Conservation (phyloP, 176 grass and related monocot genomes). For the Oropetium thomaeum region DNA sequence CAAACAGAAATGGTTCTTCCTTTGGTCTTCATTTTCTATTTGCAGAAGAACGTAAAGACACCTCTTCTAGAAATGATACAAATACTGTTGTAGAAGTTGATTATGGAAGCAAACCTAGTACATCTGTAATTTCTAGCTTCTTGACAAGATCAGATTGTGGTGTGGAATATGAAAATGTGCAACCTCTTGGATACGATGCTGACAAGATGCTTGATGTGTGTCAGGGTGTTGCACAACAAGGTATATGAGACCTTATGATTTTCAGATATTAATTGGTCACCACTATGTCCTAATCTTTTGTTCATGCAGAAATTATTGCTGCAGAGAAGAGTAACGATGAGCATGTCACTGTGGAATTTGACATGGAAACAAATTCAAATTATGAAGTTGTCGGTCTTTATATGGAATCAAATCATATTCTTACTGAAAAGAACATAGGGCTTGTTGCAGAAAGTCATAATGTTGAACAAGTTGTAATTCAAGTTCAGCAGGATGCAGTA, state of each 20-base stretch:
- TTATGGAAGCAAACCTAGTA: background rate
- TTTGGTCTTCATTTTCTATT: slow-evolving; percentile 19
- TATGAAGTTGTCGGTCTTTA: background rate
- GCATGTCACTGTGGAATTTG: background rate
- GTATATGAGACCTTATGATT: background rate
- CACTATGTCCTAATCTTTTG: background rate
- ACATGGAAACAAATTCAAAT: background rate
- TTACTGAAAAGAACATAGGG: background rate
- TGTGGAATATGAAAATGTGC: background rate
- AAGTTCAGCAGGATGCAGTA: slow-evolving; percentile 11
- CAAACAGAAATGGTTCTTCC: background rate
- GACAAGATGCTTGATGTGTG: background rate
- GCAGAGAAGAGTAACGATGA: background rate
- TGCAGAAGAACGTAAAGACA: slow-evolving; percentile 4
- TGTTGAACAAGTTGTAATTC: background rate
- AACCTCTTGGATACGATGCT: background rate
- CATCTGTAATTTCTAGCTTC: background rate
- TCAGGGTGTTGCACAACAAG: background rate
- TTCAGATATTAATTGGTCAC: background rate
- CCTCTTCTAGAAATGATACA: background rate
- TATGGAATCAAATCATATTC: slow-evolving; percentile 1
- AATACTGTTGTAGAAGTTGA: background rate
- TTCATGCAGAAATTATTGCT: background rate
- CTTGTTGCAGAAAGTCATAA: slow-evolving; percentile 5
- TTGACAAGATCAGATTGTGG: background rate